Percentiles rank a stretch among this genome's conserved stretches.
Conservation (phyloP, 2,329 filamentous ascomycete species). For the Pseudogymnoascus sp. region DNA sequence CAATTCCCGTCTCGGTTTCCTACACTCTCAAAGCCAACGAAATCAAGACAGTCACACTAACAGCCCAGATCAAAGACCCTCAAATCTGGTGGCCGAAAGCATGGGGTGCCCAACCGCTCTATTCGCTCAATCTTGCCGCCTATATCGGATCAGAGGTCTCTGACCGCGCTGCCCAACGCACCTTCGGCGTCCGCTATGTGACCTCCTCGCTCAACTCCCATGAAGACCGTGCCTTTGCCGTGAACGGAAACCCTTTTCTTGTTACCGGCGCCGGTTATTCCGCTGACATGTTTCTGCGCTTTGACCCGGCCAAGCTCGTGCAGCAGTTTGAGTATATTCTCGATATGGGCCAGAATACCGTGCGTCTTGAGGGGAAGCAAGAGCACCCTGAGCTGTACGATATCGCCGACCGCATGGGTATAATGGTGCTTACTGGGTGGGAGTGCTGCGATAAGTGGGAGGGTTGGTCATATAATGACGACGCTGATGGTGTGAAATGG, state of each 20-base stretch:
- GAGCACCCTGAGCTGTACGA: constrained; percentile 54
- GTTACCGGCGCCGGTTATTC: constrained; percentile 53
- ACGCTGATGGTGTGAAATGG: constrained; percentile 41
- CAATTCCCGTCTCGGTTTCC: constrained; percentile 23
- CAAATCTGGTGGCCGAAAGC: constrained; percentile 52
- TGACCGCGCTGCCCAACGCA: constrained; percentile 27
- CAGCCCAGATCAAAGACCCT: constrained; percentile 33
- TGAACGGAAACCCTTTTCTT: constrained; percentile 51
- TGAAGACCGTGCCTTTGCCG: constrained; percentile 45
- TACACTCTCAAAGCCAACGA: constrained; percentile 32
- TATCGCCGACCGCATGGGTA: constrained; percentile 47
- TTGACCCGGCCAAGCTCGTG: constrained; percentile 38
- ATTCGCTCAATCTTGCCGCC: constrained; percentile 21
- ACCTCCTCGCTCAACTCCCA: constrained; percentile 40
- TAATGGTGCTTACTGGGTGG: constrained; percentile 56
- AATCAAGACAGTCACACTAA: constrained; percentile 32
- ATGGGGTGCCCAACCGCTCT: constrained; percentile 50
- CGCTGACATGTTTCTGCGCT: constrained; percentile 53
- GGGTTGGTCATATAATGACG: constrained; percentile 50
- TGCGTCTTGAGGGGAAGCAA: constrained; percentile 56
- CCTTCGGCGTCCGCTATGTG: constrained; percentile 48
- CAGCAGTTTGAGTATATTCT: constrained; percentile 44
- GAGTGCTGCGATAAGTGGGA: constrained; percentile 64
- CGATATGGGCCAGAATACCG: constrained; percentile 53
- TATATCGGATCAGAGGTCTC: constrained; percentile 3